Evolutionary conservation across 2,329 filamentous ascomycete genomes (phyloP).

Genomic region (Neofusicoccum umdonicola): DNA sequence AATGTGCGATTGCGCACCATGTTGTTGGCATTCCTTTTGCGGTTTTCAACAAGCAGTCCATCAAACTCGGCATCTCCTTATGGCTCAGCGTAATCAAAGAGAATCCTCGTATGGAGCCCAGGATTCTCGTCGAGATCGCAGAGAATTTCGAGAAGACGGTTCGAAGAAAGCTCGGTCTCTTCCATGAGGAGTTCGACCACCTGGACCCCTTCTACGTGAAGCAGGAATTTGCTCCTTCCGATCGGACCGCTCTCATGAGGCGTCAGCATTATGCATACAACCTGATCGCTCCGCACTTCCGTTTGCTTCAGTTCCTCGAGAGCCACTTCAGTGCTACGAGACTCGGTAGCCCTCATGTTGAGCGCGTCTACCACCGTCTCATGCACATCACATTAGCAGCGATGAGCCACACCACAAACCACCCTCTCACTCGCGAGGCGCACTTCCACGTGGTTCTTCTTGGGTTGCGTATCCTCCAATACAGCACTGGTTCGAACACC

Average conservation of each 20-base stretch:
- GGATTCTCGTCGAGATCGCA: constrained; percentile 80
- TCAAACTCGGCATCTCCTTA: constrained; percentile 90
- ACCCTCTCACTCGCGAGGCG: constrained; percentile 88
- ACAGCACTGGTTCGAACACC: constrained; percentile 63
- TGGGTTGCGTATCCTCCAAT: constrained; percentile 71
- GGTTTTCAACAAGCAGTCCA: constrained; percentile 90
- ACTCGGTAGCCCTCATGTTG: constrained; percentile 77
- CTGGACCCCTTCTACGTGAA: constrained; percentile 83
- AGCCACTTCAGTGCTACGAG: constrained; percentile 94
- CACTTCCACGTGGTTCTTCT: constrained; percentile 86
- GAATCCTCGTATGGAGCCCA: constrained; percentile 82
- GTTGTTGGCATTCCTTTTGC: constrained; percentile 90
- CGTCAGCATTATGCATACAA: constrained; percentile 78
- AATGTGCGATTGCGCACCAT: constrained; percentile 77
- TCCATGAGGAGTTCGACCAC: constrained; percentile 62
- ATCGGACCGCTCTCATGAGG: constrained; percentile 70
- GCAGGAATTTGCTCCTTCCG: constrained; percentile 89
- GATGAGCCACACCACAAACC: constrained; percentile 66
- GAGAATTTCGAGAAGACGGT: constrained; percentile 89
- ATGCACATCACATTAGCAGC: constrained; percentile 76
- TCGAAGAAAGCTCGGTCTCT: constrained; percentile 74
- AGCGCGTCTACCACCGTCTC: constrained; percentile 77
- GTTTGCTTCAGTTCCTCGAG: constrained; percentile 81
- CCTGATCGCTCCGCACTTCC: constrained; percentile 79
- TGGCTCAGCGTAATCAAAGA: constrained; percentile 98